Percentiles rank a stretch among this genome's conserved stretches.
phyloP scores from a whole-genome alignment of 495 filamentous ascomycete genomes.

The Friedmanniomyces endolithicus region DNA sequence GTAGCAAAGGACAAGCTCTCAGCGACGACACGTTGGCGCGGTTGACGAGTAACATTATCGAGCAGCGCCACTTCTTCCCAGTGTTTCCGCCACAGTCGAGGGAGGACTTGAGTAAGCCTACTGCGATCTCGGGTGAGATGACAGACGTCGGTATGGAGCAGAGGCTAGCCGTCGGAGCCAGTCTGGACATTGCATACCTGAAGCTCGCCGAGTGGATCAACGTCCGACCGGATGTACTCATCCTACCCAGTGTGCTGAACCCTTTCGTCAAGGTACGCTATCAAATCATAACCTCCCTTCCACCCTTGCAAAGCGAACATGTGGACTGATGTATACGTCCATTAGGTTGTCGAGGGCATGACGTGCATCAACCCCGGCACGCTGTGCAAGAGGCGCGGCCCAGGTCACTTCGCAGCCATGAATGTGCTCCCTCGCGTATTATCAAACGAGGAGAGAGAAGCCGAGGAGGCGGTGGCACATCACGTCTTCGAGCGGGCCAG shows the following conservation, averaged over 20 bases:
- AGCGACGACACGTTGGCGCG: constrained; percentile 52
- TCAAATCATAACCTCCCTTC: no score
- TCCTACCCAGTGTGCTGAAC: constrained; percentile 70
- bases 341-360: constrained; percentile 70
- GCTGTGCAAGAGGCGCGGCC: constrained; percentile 65
- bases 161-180: constrained; percentile 52
- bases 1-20: constrained; percentile 38
- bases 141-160: constrained; percentile 41
- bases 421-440: constrained; percentile 52
- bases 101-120: constrained; percentile 46
- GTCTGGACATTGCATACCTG: constrained; percentile 71
- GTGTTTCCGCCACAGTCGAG: constrained; percentile 68
- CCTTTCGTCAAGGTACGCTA: constrained; percentile 86
- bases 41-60: constrained; percentile 58
- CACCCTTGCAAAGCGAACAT: no score
- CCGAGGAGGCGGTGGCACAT: constrained; percentile 50
- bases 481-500: constrained; percentile 70
- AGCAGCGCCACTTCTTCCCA: constrained; percentile 83
- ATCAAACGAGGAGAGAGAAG: constrained; percentile 43
- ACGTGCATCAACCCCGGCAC: constrained; percentile 78
- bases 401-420: constrained; percentile 72
- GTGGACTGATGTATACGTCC: no score
- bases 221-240: constrained; percentile 69
- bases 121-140: constrained; percentile 12
- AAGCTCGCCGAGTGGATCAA: constrained; percentile 85